Base-by-base conservation (phyloP, 2,329 filamentous ascomycete species). In the Colletotrichum paranaense region DNA sequence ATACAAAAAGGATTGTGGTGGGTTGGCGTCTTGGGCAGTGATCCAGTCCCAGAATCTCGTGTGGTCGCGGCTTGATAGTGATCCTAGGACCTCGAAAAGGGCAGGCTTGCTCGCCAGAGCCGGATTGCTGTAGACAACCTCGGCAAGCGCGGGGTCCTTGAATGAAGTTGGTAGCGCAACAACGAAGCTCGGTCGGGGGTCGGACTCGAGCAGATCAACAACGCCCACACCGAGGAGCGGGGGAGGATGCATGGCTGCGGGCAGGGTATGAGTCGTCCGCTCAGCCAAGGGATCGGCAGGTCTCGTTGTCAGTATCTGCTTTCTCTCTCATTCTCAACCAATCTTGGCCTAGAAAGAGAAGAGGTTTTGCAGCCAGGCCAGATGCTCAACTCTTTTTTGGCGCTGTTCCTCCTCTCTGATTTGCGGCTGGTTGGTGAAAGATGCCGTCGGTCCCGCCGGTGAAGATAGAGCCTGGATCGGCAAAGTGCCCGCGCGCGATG, bases 121-220 rank as follows among this genome's bases (percentile, higher is more conserved):
- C 56, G 82, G 80, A 69, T 86, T 86, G 69, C 79, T 79, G 76
- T 85, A 84, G 26, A 80, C 77, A 19, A 80, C 67, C 38, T 62
- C 58, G 9, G 74, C 66, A 30, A 69, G 72, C 32, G 67, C 55
- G 24, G 75, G 57, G 32, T 76, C 62, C 57, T 75, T 65, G 62
- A 71, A 42, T 14, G 65, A 58, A 19, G 75, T 53, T 19, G 73
- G 65, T 22, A 76, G 62, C 35, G 77, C 78, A 59, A 83, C 80
- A 68, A 86, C 78, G 57, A 86, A 86, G 56, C 82, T 82, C 65
- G 84, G 83, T 67, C 84, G 80, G 35, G 83, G 82, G 72, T 86
- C 84, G 73, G 79, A 81, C 72, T 82, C 79, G 75, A 86, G 80
- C 14, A 86, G 80, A 75, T 85, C 83, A 71, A 82, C 76, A 64